Percentiles rank a stretch among this genome's conserved stretches.
phyloP scores from a whole-genome alignment of 805 yeast species.

The Candida pseudofarinosa region DNA sequence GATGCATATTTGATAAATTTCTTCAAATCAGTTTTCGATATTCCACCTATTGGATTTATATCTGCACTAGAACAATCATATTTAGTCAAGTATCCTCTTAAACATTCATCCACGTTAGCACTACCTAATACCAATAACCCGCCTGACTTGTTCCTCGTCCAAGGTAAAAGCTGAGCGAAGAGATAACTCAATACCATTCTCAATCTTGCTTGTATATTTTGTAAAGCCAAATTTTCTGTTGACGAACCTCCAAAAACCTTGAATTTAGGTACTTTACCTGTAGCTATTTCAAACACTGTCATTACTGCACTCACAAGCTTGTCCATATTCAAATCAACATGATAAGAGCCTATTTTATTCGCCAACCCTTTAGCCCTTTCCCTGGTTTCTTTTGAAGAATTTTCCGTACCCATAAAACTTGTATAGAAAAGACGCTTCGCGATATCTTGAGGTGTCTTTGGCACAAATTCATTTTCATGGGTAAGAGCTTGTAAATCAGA shows the following conservation, averaged over 20 bases:
- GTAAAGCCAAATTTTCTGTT: slow-evolving; percentile 89
- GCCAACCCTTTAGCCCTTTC: slow-evolving; percentile 76
- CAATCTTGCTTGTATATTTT: slow-evolving; percentile 92
- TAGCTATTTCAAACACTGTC: slow-evolving; percentile 76
- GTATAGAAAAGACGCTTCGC: slow-evolving; percentile 79
- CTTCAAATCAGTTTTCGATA: slow-evolving; percentile 90
- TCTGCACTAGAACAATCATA: slow-evolving; percentile 98
- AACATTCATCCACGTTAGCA: slow-evolving; percentile 95
- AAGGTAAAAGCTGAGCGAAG: slow-evolving; percentile 91
- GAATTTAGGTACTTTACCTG: slow-evolving; percentile 85
- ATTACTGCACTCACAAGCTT: slow-evolving; percentile 70
- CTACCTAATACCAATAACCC: slow-evolving; percentile 91
- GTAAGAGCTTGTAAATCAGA: slow-evolving; percentile 69
- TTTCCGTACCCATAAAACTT: slow-evolving; percentile 92
- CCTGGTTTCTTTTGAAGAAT: slow-evolving; percentile 87
- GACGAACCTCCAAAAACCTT: slow-evolving; percentile 91
- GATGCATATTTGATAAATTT: slow-evolving; percentile 80
- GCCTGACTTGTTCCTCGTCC: slow-evolving; percentile 77
- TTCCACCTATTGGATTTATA: slow-evolving; percentile 97
- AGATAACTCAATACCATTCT: slow-evolving; percentile 93
- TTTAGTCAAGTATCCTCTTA: slow-evolving; percentile 92
- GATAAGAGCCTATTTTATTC: slow-evolving; percentile 76
- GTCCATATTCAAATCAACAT: slow-evolving; percentile 91
- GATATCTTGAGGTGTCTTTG: slow-evolving; percentile 70
- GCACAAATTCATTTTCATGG: slow-evolving; percentile 54